These are phyloP conservation scores for Clohesyomyces aquaticus DNA, from an alignment of 495 filamentous ascomycete species.

Conservation along the genomic window DNA sequence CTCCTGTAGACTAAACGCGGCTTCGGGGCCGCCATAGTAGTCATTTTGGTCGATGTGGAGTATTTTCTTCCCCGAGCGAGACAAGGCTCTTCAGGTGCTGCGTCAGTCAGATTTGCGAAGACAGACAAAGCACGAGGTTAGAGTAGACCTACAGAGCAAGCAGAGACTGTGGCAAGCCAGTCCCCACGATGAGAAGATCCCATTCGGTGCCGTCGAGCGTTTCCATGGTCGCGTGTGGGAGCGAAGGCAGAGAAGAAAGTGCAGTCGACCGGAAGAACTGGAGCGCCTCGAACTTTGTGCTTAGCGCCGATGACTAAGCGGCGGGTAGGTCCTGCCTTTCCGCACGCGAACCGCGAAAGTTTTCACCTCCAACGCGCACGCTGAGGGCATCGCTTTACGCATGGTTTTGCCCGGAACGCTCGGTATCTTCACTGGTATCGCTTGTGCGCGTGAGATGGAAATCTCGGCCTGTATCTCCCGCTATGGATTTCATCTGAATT, in stretches of 20 bases:
- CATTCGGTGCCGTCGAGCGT: conserved; percentile 77
- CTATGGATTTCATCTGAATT: conserved; percentile 80
- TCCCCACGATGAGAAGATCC: conserved; percentile 91
- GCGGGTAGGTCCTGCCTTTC: background rate
- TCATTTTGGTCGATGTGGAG: conserved; percentile 86
- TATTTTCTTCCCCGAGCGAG: conserved; percentile 86
- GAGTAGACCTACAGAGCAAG: conserved; percentile 77
- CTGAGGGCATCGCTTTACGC: conserved; percentile 40
- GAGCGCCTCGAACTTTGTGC: background rate
- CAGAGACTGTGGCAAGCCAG: conserved; percentile 85
- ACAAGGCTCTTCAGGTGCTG: conserved; percentile 78
- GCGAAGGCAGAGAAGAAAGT: conserved; percentile 30
- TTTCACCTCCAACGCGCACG: conserved; percentile 35
- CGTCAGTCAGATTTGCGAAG: conserved; percentile 64
- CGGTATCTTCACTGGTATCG: conserved; percentile 71
- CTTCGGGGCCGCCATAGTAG: conserved; percentile 86
- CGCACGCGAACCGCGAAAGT: background rate
- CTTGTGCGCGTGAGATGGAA: conserved; percentile 71
- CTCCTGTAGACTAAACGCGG: conserved; percentile 85
- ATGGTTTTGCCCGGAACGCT: conserved; percentile 49
- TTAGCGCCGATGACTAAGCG: conserved; percentile 35
- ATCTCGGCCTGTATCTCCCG: conserved; percentile 94
- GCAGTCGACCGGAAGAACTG: conserved; percentile 22
- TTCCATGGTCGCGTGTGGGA: conserved; percentile 64
- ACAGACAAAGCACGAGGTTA: conserved; percentile 29